Evolutionary conservation across 148 eudicot species (phyloP).

Genomic region (Silene latifolia): DNA sequence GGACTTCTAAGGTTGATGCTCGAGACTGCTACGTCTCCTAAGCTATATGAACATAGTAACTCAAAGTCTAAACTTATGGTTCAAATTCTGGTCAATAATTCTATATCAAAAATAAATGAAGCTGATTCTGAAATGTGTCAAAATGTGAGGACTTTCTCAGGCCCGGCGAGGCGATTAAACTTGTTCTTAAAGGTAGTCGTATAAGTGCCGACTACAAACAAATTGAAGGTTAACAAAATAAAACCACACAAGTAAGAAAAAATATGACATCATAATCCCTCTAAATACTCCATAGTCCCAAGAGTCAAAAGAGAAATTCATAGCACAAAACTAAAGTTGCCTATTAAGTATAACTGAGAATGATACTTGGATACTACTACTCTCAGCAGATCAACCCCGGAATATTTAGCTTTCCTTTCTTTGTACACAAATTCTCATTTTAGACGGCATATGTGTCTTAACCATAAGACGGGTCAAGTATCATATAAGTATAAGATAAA

Average conservation of each 20-base stretch:
- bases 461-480: too few species aligned
- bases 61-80: neutral
- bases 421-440: too few species aligned
- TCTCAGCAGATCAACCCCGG: slow-evolving; percentile 6
- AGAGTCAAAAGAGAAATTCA: slow-evolving; percentile 23
- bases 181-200: neutral
- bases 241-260: neutral
- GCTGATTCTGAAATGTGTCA: neutral
- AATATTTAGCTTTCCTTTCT: slow-evolving; percentile 20
- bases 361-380: slow-evolving; percentile 17
- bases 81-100: neutral
- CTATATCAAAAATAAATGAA: neutral
- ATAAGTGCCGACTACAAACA: neutral
- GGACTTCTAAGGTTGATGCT: neutral
- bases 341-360: slow-evolving; percentile 12
- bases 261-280: neutral
- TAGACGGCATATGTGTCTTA: too few species aligned
- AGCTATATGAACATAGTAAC: too few species aligned
- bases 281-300: neutral
- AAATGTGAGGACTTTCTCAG: neutral
- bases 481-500: too few species aligned
- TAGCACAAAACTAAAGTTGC: slow-evolving; percentile 16
- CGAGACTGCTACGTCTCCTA: too few species aligned
- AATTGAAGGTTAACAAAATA: neutral
- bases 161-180: neutral